phyloP scores from a whole-genome alignment of 305 asterid genomes.

The Andrographis paniculata region DNA sequence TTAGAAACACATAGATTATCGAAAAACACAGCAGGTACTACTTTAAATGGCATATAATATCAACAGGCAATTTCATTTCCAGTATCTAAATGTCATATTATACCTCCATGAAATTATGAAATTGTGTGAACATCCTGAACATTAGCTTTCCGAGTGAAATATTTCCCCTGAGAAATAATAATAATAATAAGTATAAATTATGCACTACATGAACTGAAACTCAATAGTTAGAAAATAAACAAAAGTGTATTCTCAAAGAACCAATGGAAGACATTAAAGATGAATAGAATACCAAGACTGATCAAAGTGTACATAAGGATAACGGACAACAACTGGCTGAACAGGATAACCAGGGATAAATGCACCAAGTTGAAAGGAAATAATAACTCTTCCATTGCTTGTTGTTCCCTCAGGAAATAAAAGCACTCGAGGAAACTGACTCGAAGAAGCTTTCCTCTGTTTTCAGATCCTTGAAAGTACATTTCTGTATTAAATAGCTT shows the following conservation, averaged over 20 bases:
- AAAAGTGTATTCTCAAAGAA: slow-evolving; percentile 7
- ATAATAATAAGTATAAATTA: not conserved
- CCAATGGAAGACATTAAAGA: slow-evolving; percentile 12
- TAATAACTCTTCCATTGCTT: slow-evolving; percentile 77
- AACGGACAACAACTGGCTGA: slow-evolving; percentile 86
- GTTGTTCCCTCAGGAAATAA: slow-evolving; percentile 99
- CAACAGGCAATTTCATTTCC: too few species aligned
- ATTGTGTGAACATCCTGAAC: slow-evolving; percentile 97
- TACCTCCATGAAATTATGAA: slow-evolving; percentile 99
- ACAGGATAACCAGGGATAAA: slow-evolving; percentile 93
- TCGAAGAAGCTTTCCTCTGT: slow-evolving; percentile 97
- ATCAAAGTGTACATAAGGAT: slow-evolving; percentile 94
- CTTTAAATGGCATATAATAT: too few species aligned
- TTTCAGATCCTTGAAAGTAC: slow-evolving; percentile 77
- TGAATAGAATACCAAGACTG: slow-evolving; percentile 76
- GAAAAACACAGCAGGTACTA: slow-evolving; percentile 2
- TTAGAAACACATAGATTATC: not conserved
- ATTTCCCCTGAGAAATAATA: slow-evolving; percentile 60
- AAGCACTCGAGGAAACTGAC: slow-evolving; percentile 84
- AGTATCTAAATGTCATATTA: slow-evolving; percentile 4
- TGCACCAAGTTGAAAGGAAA: slow-evolving; percentile 96
- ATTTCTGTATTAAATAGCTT: slow-evolving; percentile 96
- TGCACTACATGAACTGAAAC: slow-evolving; percentile 10
- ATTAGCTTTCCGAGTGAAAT: slow-evolving; percentile 58
- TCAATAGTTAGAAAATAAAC: not conserved